These are phyloP conservation scores for Dioscorea zingiberensis DNA, from an alignment of 106 monocot genomes.

Conservation along the genomic window DNA sequence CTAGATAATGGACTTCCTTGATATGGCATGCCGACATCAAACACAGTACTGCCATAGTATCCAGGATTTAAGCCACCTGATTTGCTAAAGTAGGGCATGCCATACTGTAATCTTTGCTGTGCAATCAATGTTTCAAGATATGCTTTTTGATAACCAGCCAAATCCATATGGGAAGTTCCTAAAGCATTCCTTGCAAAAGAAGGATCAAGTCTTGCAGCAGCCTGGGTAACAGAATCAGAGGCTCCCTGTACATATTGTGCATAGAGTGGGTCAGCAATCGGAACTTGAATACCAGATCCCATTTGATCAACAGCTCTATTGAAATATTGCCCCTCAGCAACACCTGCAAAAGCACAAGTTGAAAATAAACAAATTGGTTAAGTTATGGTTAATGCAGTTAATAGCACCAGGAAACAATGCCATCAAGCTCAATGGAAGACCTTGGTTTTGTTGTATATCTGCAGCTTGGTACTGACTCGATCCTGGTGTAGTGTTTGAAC, in stretches of 20 bases:
- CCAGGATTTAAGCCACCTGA: slow-evolving; percentile 41
- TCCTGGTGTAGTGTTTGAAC: slow-evolving; percentile 5
- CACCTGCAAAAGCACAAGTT: slow-evolving; percentile 10
- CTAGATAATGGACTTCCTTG: slow-evolving; percentile 24
- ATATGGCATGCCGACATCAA: slow-evolving; percentile 35
- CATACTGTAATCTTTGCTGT: slow-evolving; percentile 57
- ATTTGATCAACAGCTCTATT: slow-evolving; percentile 21
- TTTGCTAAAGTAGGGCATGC: slow-evolving; percentile 32
- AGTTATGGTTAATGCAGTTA: background rate
- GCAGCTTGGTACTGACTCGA: slow-evolving; percentile 15
- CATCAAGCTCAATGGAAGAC: slow-evolving; percentile 15
- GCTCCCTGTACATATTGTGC: slow-evolving; percentile 39
- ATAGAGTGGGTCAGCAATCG: slow-evolving; percentile 35
- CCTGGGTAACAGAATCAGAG: slow-evolving; percentile 16
- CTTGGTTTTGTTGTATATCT: slow-evolving; percentile 8
- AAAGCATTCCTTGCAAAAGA: slow-evolving; percentile 30
- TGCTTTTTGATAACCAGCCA: slow-evolving; percentile 43
- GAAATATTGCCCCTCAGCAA: slow-evolving; percentile 28
- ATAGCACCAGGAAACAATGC: background rate
- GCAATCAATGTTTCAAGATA: slow-evolving; percentile 57
- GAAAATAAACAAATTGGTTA: background rate
- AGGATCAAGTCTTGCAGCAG: slow-evolving; percentile 19
- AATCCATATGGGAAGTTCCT: slow-evolving; percentile 17
- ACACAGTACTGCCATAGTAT: slow-evolving; percentile 28
- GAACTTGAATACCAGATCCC: slow-evolving; percentile 29